A percentile compares a stretch with the other conserved stretches of the same genome.
These are phyloP conservation scores for Kuraishia cidri DNA, from an alignment of 805 yeast genomes.

Conservation along the genomic window DNA sequence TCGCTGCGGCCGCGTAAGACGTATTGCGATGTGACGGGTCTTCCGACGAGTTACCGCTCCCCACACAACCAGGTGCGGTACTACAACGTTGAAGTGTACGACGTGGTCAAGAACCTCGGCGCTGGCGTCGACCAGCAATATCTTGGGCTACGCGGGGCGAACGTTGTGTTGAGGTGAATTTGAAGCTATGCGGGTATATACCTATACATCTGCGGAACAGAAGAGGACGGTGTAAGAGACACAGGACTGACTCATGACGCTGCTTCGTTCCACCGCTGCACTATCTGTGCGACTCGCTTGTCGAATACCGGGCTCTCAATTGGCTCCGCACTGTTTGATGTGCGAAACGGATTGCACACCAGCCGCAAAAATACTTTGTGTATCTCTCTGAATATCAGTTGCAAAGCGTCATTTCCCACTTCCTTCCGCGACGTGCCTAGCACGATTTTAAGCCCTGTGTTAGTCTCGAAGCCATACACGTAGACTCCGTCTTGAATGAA, in stretches of 20 bases:
- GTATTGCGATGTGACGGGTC: constrained; percentile 92
- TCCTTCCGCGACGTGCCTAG: constrained; percentile 38
- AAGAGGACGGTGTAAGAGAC: neutral
- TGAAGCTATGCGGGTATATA: neutral
- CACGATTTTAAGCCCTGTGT: constrained; percentile 58
- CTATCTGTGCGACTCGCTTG: constrained; percentile 13
- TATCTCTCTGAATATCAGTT: constrained; percentile 25
- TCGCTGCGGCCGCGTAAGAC: constrained; percentile 71
- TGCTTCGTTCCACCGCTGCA: constrained; percentile 12
- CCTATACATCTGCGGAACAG: neutral
- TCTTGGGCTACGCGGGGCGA: constrained; percentile 78
- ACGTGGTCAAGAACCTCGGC: constrained; percentile 66
- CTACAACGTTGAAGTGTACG: constrained; percentile 77
- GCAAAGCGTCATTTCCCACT: constrained; percentile 11
- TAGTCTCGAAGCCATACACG: constrained; percentile 62
- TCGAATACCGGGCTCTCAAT: constrained; percentile 22
- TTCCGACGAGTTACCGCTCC: constrained; percentile 66
- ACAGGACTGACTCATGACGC: neutral
- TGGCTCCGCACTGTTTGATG: constrained; percentile 18
- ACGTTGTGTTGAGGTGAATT: constrained; percentile 59
- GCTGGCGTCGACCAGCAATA: constrained; percentile 94
- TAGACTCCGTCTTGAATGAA: constrained; percentile 61
- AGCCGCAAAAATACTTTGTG: constrained; percentile 46
- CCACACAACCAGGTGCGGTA: constrained; percentile 72
- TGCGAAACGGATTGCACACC: constrained; percentile 57